A percentile compares a stretch with the other conserved stretches of the same genome.
Conservation (phyloP, 2,329 filamentous ascomycete species). For the Diaporthe citrichinensis region DNA sequence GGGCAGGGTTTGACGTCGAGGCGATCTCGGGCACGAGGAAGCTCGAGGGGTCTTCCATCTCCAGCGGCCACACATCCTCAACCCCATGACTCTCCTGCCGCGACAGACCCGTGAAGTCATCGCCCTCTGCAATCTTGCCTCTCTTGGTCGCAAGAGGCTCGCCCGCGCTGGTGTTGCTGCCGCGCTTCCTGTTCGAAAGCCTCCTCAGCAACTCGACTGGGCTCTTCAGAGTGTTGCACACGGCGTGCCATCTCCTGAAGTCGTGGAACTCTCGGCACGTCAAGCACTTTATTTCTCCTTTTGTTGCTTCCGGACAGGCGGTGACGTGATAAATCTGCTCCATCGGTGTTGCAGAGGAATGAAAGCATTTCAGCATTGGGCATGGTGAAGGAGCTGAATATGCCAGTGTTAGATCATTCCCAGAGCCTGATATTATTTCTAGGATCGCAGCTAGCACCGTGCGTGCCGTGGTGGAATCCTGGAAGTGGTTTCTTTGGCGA, state of each 20-base stretch:
- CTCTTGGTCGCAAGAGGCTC: not conserved
- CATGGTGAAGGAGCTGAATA: not conserved
- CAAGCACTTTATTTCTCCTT: not conserved
- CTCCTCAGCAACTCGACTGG: conserved; percentile 9
- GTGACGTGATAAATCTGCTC: not conserved
- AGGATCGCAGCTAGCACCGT: conserved; percentile 5
- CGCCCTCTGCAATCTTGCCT: not conserved
- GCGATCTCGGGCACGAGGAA: not conserved
- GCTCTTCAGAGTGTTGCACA: conserved; percentile 15
- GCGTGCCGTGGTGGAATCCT: conserved; percentile 4
- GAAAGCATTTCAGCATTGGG: conserved; percentile 22
- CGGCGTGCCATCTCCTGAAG: conserved; percentile 16
- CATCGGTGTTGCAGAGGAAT: not conserved
- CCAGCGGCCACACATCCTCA: not conserved
- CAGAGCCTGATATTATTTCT: not conserved
- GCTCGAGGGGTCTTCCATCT: conserved; percentile 4
- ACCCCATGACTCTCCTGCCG: not conserved
- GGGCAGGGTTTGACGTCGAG: not conserved
- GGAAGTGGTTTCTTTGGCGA: conserved; percentile 7
- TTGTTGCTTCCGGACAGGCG: not conserved
- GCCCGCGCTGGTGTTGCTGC: not conserved
- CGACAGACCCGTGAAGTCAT: not conserved
- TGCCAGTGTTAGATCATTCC: not conserved
- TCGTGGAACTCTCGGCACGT: not conserved
- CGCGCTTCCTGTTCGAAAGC: conserved; percentile 18